Evolutionary conservation across 495 filamentous ascomycete species (phyloP).

Genomic region (Staphylotrichum tortipilum): DNA sequence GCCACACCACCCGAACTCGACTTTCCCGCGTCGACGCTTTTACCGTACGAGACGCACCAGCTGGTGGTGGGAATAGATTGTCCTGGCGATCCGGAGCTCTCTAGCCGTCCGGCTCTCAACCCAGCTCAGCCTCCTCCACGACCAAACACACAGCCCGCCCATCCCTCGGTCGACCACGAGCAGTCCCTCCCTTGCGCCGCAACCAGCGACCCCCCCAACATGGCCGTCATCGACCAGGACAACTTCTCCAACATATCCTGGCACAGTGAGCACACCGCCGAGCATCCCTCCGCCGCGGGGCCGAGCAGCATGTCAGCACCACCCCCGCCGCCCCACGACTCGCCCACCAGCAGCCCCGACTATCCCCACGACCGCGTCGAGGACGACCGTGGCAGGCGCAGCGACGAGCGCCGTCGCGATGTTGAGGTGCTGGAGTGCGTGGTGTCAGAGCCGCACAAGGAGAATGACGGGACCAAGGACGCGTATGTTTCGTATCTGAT

Average conservation of each 20-base stretch:
- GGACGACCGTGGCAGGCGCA: conserved; percentile 16
- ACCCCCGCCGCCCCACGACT: too few species aligned
- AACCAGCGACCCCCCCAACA: conserved; percentile 14
- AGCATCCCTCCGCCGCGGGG: conserved; percentile 10
- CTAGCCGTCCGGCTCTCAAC: too few species aligned
- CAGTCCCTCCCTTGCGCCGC: background rate
- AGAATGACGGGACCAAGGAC: conserved; percentile 95
- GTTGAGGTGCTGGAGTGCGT: conserved; percentile 75
- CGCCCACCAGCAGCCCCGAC: conserved; percentile 8
- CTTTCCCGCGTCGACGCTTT: too few species aligned
- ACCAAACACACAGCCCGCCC: background rate
- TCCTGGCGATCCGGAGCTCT: too few species aligned
- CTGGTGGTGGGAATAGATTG: too few species aligned
- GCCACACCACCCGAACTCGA: too few species aligned
- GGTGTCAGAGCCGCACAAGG: conserved; percentile 76
- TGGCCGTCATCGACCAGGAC: conserved; percentile 43
- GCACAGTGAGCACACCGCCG: conserved; percentile 31
- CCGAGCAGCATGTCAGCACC: conserved; percentile 12
- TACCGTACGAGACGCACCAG: too few species aligned
- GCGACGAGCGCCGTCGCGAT: conserved; percentile 32
- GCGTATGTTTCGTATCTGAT: conserved; percentile 93
- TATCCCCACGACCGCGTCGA: conserved; percentile 16
- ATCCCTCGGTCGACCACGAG: background rate
- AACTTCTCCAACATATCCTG: conserved; percentile 45
- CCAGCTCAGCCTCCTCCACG: too few species aligned